Evolutionary conservation across 768 basidiomycete genomes (phyloP).

Genomic region (Boletus reticulatus): DNA sequence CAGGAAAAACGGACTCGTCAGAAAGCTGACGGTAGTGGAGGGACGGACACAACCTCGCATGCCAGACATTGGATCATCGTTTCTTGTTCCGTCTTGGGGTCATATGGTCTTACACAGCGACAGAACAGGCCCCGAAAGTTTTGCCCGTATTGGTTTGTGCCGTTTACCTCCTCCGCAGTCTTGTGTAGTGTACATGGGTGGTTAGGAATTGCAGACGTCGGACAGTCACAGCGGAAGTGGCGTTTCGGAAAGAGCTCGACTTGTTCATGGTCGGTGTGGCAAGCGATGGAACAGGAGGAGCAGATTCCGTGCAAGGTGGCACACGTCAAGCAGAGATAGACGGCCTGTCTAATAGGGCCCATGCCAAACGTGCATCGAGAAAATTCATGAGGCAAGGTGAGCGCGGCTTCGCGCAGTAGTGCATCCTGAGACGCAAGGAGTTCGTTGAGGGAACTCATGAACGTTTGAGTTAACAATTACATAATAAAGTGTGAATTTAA

Average conservation of each 20-base stretch:
- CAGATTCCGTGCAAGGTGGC: conserved; percentile 67
- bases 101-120: conserved; percentile 69
- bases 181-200: conserved; percentile 66
- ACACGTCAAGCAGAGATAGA: conserved; percentile 81
- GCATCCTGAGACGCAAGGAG: conserved; percentile 28
- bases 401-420: conserved; percentile 34
- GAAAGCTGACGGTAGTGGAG: not conserved
- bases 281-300: conserved; percentile 81
- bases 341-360: conserved; percentile 68
- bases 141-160: conserved; percentile 62
- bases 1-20: conserved; percentile 3
- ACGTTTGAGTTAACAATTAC: not conserved
- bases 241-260: conserved; percentile 86
- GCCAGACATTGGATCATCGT: conserved; percentile 87
- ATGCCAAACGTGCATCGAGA: conserved; percentile 62
- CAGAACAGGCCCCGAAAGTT: conserved; percentile 76
- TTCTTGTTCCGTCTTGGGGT: conserved; percentile 69
- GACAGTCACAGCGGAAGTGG: conserved; percentile 82
- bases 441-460: conserved; percentile 38
- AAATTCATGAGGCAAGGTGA: conserved; percentile 61
- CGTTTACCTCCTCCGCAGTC: conserved; percentile 51
- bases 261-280: conserved; percentile 85
- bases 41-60: conserved; percentile 59
- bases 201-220: conserved; percentile 52
- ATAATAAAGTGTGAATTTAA: not conserved